Base-by-base conservation (phyloP, 768 basidiomycete species). In the Myochromella boudieri region DNA sequence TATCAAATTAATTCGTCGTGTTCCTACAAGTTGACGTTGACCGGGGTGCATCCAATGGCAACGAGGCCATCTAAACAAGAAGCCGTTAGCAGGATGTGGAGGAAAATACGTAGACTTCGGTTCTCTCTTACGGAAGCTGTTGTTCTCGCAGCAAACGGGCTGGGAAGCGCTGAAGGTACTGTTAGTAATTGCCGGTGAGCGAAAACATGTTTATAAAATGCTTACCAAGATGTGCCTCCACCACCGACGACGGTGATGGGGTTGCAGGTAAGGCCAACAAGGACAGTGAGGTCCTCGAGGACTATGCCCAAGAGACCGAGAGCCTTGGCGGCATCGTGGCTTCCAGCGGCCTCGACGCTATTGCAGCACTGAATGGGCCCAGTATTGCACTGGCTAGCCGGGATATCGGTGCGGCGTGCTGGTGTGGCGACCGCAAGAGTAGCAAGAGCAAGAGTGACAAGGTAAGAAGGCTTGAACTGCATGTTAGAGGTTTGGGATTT, bases 361-460 rank as follows among this genome's bases (percentile, higher is more conserved):
- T 66, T 55, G 55, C 66, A 68, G 58, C 66, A 65, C 38, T 64
- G 64, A 11, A 67, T 25, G 17, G 48, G 33, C 1, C 57, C 62
- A 33, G 62, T 62, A 54, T 53, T 53, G 54, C 59, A 62, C 44
- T 53, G 52, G 31, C 46, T 51, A 28, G 40, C 11, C 31, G 33
- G 28, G 8, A 8, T 29, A 14, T 29, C 28, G 21, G 17, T 37
- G 12, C 37, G 37, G 27, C 50, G 51, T 53, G 60, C 48, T 44
- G 54, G 52, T 25, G 54, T 56, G 57, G 62, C 52, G 49, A 50
- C 48, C 17, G 52, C 54, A 41, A 61, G 50, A 28, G 58, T 52
- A 39, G 57, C 42, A 31, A 51, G 37, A 33, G 34, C 48, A 36
- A 50, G 17, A 25, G 51, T 38, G 33, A 37, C 36, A 40, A 51